Base-by-base conservation (phyloP, 192 early-diverging fungal genomes). In the Entophlyctis helioformis region DNA sequence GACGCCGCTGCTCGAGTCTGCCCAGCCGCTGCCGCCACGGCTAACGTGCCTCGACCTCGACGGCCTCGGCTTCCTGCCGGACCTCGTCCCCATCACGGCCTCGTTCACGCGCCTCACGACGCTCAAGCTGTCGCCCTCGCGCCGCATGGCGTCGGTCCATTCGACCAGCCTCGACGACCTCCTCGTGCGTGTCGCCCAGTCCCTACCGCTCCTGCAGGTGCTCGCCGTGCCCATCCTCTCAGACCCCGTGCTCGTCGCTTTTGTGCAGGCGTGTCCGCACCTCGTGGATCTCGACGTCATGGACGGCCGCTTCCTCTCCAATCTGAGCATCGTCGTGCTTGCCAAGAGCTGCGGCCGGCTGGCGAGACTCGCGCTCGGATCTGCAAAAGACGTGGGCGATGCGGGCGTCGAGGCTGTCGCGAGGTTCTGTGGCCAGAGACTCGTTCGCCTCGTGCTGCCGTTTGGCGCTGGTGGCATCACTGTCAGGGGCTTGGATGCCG, bases 141-240 rank as follows among this genome's bases (percentile, higher is more conserved):
- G 25, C 13, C 48, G 38, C 27, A 19, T 26, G 21, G 48, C 48
- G 6, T 50, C 48, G 38, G 24, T 50, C 4, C 48, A 50, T 37
- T 28, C 38, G 24, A 11, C 13, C 32, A 19, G 36, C 22, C 23
- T 26, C 4, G 48, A 50, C 25, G 39, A 39, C 5, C 16, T 11
- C 20, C 22, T 50, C 27, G 37, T 23, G 9, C 7, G 3, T 3
- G 29, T 50, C 3, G 39, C 20, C 13, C 2, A 15, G 15, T 35
- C 48, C n/a, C 39, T 35, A 27, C 25, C 36, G 6, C 19, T 39
- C 23, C 15, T 50, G 22, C 10, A 18, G 24, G 7, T 11, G 21
- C 48, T 50, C 18, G 21, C 15, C 7, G 26, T 50, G 2, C 39
- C 48, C 25, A 50, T 50, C 5, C 26, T 21, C 10, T 19, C n/a